Base-by-base conservation (phyloP, 306 rosid species). In the Sechiopsis laciniata region DNA sequence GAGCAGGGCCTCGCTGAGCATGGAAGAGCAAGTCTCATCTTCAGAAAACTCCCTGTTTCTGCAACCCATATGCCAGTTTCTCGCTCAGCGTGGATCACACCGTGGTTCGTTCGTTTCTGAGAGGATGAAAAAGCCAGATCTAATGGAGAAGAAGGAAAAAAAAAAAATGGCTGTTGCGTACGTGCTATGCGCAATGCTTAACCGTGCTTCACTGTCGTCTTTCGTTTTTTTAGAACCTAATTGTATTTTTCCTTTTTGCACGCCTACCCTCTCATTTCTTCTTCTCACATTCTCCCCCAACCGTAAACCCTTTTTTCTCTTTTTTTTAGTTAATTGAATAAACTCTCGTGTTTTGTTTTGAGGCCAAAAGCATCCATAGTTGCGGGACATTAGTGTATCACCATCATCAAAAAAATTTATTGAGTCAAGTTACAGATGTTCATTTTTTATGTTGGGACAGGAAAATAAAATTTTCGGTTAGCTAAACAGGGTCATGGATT, bases 1-100 rank as follows among this genome's bases (percentile, higher is more conserved):
- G 22, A 92, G 88, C 80, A 92, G 80, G 50, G 88, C 84, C 5
- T 89, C 90, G 61, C 85, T 81, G n/a, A 82, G 55, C 19, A 90
- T 79, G 20, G 83, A 56, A 75, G 69, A 64, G 46, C 78, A 16
- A 17, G 81, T 46, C 5, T 75, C 85, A 60, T 86, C 79, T 55
- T 81, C 83, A 4, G 78, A 54, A 64, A 63, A 42, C 45, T 88
- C 85, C 63, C 83, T 80, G 81, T 78, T 81, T 75, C 84, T 74
- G 81, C 88, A 75, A 80, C 86, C 97, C 97, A 91, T 88, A 16
- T 57, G 8, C 67, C 54, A 42, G 29, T 73, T 73, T 42, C 40
- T 66, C 8, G 0, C 7, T 4, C n/a, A 59, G 35, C 4, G 64
- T 73, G 52, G 54, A 40, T 15, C 24, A 2, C 15, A 14, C 54